These are phyloP conservation scores for Tolypocladium ovalisporum DNA, from an alignment of 2,329 filamentous ascomycete genomes.

Conservation along the genomic window DNA sequence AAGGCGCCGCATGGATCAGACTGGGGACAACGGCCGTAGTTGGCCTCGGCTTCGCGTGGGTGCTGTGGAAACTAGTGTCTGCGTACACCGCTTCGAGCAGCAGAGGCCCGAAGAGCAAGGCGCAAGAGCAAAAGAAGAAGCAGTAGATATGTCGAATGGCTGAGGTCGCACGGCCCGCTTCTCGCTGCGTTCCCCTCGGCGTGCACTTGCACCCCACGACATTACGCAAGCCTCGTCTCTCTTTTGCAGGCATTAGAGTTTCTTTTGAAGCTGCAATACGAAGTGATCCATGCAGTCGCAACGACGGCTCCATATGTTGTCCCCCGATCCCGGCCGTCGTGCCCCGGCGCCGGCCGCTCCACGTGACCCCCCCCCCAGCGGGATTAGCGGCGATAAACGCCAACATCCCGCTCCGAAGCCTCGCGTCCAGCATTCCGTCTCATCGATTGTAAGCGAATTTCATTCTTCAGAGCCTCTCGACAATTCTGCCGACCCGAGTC, in stretches of 20 bases:
- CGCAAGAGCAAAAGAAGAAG: slow-evolving; percentile 10
- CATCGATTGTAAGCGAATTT: not conserved
- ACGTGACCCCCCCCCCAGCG: slow-evolving; percentile 4
- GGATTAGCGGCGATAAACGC: slow-evolving; percentile 6
- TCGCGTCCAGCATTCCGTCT: not conserved
- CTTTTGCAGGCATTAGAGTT: not conserved
- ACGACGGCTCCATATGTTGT: not conserved
- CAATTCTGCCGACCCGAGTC: not conserved
- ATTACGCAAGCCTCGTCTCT: not conserved
- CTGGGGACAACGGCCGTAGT: slow-evolving; percentile 49
- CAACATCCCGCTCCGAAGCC: not conserved
- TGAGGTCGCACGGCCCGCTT: not conserved
- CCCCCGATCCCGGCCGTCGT: not conserved
- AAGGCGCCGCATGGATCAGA: slow-evolving; percentile 34
- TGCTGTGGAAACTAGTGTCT: slow-evolving; percentile 45
- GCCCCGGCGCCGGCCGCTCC: not conserved
- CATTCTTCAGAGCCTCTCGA: not conserved
- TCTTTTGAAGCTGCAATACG: not conserved
- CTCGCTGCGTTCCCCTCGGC: not conserved
- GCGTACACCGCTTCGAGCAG: slow-evolving; percentile 3
- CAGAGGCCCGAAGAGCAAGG: slow-evolving; percentile 7
- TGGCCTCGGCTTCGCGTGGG: slow-evolving; percentile 56
- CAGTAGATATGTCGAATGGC: slow-evolving; percentile 3
- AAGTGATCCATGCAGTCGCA: not conserved
- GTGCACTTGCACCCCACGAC: not conserved